Evolutionary conservation across 2,329 filamentous ascomycete genomes (phyloP), one percentile per base, ranked within the genome.

Genomic region (Verticillium nonalfalfae): DNA sequence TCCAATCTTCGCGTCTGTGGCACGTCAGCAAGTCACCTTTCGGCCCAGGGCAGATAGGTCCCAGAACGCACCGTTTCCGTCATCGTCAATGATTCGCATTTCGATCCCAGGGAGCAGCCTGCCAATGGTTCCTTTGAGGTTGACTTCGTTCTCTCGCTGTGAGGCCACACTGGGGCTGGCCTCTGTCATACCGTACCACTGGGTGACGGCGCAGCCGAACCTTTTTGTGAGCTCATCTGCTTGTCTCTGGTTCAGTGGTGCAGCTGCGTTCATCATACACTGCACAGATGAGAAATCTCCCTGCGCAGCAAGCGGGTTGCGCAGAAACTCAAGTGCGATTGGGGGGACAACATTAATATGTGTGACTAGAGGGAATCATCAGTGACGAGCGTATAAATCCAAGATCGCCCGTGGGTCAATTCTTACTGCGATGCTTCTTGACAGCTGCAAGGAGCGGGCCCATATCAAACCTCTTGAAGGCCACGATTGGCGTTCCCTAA

Each of bases 211-310:
- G 18, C 63, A 64, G 11, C 50, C 56, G 2, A 61, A 54, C 10
- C 21, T 59, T 33, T 40, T 59, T 36, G 45, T 56, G 4, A 67
- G 57, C 26, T 59, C 52, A 33, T 60, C 60, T 10, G 63, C 55
- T 4, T 64, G 39, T 3, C 33, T 35, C 35, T 63, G 56, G 33
- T 65, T 60, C 39, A 67, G 40, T 4, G 66, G 66, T 2, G 66
- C 64, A 7, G 66, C 66, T 11, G 66, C 66, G 39, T 67, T 67
- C 60, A 66, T 64, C 26, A 67, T 50, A n/a, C 66, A 66, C 39
- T 59, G 50, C 7, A 66, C 52, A 2, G 64, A 65, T n/a, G 64
- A 65, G 15, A 52, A 62, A 39, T 63, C 59, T 4, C 56, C 61
- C 38, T 57, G 39, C 1, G 26, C 21, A 2, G 59, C 61, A 3